phyloP scores from a whole-genome alignment of 192 early-diverging fungal genomes.

The Haplosporangium gracile region DNA sequence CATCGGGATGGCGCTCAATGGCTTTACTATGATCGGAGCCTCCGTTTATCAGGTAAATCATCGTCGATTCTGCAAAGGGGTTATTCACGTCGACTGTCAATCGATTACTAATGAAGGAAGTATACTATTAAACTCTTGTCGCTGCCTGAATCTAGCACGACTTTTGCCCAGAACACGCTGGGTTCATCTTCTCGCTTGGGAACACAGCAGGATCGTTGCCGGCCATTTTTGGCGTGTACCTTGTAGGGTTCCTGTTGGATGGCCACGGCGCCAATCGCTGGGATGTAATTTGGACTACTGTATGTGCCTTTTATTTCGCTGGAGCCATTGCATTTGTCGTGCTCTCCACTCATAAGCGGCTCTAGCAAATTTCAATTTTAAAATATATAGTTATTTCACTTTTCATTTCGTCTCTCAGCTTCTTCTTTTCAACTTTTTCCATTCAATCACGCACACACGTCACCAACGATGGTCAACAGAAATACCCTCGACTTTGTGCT shows the following conservation, averaged over 20 bases:
- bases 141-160: conserved; percentile 33
- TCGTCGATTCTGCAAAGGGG: background rate
- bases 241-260: conserved; percentile 50
- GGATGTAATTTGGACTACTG: conserved; percentile 44
- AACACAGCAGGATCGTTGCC: conserved; percentile 56
- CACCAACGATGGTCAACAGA: conserved; percentile 27
- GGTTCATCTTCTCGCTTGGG: conserved; percentile 56
- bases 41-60: conserved; percentile 45
- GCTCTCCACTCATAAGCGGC: conserved; percentile 21
- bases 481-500: conserved; percentile 47
- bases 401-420: background rate
- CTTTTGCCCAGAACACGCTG: conserved; percentile 55
- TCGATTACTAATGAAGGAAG: too few species aligned
- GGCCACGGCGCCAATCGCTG: conserved; percentile 20
- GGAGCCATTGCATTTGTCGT: conserved; percentile 34
- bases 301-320: conserved; percentile 33
- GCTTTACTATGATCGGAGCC: conserved; percentile 47
- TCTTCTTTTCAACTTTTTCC: background rate
- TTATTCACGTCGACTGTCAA: too few species aligned
- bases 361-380: background rate
- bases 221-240: conserved; percentile 39
- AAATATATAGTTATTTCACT: too few species aligned
- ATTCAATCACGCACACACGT: background rate
- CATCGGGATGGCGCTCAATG: conserved; percentile 49
- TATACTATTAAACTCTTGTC: too few species aligned